A percentile compares a stretch with the other conserved stretches of the same genome.
Conservation (phyloP, 2,329 filamentous ascomycete genomes). For the Elsinoe fawcettii region DNA sequence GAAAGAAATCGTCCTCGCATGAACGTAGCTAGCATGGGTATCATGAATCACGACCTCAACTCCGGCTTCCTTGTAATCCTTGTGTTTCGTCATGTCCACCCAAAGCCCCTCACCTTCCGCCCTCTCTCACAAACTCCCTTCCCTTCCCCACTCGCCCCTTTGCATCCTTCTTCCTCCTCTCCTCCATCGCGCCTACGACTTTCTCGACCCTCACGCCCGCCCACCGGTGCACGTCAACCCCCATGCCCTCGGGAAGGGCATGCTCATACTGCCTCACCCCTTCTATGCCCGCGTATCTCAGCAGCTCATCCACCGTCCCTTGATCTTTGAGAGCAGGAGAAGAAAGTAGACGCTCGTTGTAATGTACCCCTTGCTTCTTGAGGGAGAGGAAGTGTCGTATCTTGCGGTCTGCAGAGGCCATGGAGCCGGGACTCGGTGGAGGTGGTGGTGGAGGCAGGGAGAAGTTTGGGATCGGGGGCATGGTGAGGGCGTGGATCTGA, state of each 20-base stretch:
- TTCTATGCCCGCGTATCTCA: conserved; percentile 57
- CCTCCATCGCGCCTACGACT: conserved; percentile 15
- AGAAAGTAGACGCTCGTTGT: conserved; percentile 64
- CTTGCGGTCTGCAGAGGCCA: conserved; percentile 50
- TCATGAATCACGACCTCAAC: not conserved
- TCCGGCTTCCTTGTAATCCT: not conserved
- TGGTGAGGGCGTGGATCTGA: conserved; percentile 61
- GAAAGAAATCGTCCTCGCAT: conserved; percentile 22
- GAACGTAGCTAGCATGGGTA: not conserved
- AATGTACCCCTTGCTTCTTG: conserved; percentile 70
- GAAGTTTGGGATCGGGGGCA: conserved; percentile 64
- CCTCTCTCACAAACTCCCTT: conserved; percentile 10
- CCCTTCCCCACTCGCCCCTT: conserved; percentile 1
- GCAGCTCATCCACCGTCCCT: conserved; percentile 61
- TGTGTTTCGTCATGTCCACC: too few species aligned
- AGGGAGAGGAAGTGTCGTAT: conserved; percentile 66
- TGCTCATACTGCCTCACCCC: conserved; percentile 58
- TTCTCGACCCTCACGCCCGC: conserved; percentile 15
- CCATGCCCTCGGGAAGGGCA: conserved; percentile 36
- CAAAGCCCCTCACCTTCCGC: not conserved
- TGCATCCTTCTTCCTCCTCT: not conserved
- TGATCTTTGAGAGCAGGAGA: conserved; percentile 65
- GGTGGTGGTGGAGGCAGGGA: conserved; percentile 68
- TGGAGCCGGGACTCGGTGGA: conserved; percentile 32
- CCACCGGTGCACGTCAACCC: conserved; percentile 29